Evolutionary conservation across 176 grass and related monocot genomes (phyloP).

Genomic region (Oryza meyeriana): DNA sequence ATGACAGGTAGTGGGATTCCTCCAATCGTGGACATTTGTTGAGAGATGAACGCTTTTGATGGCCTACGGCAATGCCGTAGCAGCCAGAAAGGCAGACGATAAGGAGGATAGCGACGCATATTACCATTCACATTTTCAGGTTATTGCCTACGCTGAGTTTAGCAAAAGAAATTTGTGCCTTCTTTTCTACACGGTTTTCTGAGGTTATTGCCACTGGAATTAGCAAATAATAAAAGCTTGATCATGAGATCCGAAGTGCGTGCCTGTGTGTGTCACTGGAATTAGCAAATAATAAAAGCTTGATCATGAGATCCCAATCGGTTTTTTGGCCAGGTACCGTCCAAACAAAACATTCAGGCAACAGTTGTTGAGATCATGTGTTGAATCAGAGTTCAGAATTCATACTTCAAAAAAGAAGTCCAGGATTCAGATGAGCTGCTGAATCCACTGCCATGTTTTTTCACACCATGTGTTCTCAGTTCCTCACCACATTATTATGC

Average conservation of each 20-base stretch:
- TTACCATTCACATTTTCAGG: background rate
- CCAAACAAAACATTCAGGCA: background rate
- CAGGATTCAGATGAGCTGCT: background rate
- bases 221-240: background rate
- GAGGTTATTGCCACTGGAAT: background rate
- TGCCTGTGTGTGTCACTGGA: no score
- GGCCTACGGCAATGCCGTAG: no score
- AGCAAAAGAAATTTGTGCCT: background rate
- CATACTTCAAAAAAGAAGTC: no score
- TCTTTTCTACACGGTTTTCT: background rate
- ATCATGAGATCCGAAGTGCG: background rate
- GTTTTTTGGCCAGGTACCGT: background rate
- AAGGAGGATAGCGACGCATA: background rate
- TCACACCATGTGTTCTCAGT: background rate
- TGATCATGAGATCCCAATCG: background rate
- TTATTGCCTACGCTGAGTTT: background rate
- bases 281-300: no score
- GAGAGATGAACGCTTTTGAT: no score
- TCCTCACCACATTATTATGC: background rate
- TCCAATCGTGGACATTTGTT: no score
- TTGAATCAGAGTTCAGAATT: background rate
- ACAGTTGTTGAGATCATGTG: background rate
- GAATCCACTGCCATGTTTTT: background rate
- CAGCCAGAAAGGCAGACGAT: no score
- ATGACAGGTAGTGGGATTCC: no score